These are phyloP conservation scores for Plasmodium gonderi DNA, from an alignment of 169 alveolate genomes.

Conservation along the genomic window DNA sequence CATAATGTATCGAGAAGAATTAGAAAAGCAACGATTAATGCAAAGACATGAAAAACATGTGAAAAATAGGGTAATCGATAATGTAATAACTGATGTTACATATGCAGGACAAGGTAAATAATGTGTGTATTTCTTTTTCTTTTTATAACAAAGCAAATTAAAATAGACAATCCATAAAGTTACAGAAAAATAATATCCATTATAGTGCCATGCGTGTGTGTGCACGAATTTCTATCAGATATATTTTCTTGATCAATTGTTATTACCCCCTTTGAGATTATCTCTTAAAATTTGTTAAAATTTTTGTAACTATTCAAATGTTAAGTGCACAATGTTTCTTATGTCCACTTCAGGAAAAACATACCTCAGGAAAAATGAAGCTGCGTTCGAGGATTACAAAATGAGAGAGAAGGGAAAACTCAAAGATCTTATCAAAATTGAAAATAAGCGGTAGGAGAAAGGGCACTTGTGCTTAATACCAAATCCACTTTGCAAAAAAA, in stretches of 20 bases:
- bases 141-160: too few relatives aligned
- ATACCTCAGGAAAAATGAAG: constrained; percentile 42
- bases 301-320: background rate
- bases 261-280: too few relatives aligned
- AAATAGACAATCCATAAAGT: too few relatives aligned
- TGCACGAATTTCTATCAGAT: too few relatives aligned
- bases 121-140: too few relatives aligned
- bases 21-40: constrained; percentile 57
- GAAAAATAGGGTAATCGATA: constrained; percentile 8
- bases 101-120: constrained; percentile 26
- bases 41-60: constrained; percentile 69
- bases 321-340: background rate
- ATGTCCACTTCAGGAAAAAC: background rate
- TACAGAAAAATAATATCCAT: too few relatives aligned
- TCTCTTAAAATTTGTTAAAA: too few relatives aligned
- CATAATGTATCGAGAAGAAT: constrained; percentile 32
- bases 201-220: too few relatives aligned
- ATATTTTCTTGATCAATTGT: too few relatives aligned
- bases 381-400: constrained; percentile 17
- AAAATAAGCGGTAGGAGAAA: constrained; percentile 37
- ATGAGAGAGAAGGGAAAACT: constrained; percentile 30
- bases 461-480: too few relatives aligned
- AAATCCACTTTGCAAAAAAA: too few relatives aligned
- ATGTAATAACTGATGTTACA: constrained; percentile 26
- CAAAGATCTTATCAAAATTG: constrained; percentile 30